Evolutionary conservation across 2,329 filamentous ascomycete species (phyloP), one percentile per base, ranked within the genome.

Genomic region (Ascochyta clinopodiicola): DNA sequence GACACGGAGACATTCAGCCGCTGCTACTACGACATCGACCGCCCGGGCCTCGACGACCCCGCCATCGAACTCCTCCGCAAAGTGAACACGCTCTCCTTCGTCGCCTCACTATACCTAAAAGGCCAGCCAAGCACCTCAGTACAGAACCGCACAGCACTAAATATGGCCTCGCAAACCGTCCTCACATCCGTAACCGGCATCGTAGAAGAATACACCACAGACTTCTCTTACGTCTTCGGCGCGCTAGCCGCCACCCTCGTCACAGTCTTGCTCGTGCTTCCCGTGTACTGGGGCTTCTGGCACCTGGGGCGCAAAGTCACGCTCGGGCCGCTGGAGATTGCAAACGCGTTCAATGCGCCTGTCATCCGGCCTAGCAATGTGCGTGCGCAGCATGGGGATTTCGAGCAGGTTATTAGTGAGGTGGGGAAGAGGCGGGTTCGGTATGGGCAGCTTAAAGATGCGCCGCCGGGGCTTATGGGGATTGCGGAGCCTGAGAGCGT

Each of bases 211-310:
- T 75, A 74, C 60, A 47, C 42, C 2, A 74, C 71, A 0, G 53
- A 70, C 25, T 64, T 58, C 31, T 32, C 17, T 9, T 74, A 69
- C 59, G 67, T 74, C 46, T 68, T 48, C 25, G 71, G 66, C 42
- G 72, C 72, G 2, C 59, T 74, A 4, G 67, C 62, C 19, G 66
- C 67, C 12, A 71, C 66, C 10, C 42, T 75, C 31, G 40, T 69
- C 42, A 73, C 69, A n/a, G 57, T 75, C 3, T 25, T 73, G 29
- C 63, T 65, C 55, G 69, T 75, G 0, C 56, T 73, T 1, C 69
- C 72, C n/a, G 66, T 68, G 1, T 75, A 71, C 63, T 75, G 63
- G 62, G 69, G 70, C 15, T 76, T 69, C 64, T 75, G 72, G 73
- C 59, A 74, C 31, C 67, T 75, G 0, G 72, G 72, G 1, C 69